Base-by-base conservation (phyloP, 441 rosid species). In the Euphorbia celastroides region DNA sequence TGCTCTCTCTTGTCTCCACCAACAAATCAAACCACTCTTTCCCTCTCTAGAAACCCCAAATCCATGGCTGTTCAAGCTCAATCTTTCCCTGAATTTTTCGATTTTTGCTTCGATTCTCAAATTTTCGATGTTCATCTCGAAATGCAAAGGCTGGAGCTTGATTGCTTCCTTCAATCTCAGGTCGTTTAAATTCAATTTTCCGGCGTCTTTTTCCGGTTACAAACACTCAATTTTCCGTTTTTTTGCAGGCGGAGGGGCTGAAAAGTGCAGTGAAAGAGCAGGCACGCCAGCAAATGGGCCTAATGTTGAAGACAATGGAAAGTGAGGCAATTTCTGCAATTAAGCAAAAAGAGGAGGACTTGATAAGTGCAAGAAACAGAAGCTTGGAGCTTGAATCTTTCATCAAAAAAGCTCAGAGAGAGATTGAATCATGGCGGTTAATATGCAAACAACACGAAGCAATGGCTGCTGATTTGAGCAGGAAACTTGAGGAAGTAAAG, bases 31-130 rank as follows among this genome's bases (percentile, higher is more conserved):
- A n/a, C n/a, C n/a, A n/a, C n/a, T n/a, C n/a, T n/a, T n/a, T n/a
- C n/a, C n/a, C n/a, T n/a, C n/a, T n/a, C n/a, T n/a, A n/a, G n/a
- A n/a, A n/a, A n/a, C n/a, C n/a, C n/a, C n/a, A n/a, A n/a, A 34
- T 34, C 9, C 20, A 84, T 82, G 84, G 85, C 80, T 63, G 74
- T 82, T 75, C 86, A 77, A 70, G 80, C 82, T 30, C 78, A 78
- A 74, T 51, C 66, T 55, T 69, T 56, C 52, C 76, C 80, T 59
- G 88, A 82, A 22, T 71, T 60, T 59, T 50, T 71, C 32, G 50
- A 50, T 23, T 62, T 66, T 66, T n/a, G n/a, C n/a, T n/a, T n/a
- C n/a, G n/a, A n/a, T n/a, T 34, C 44, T 41, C 83, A 67, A 7
- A 61, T 72, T 42, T 31, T 82, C 1, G 75, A 71, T 60, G 57